These are phyloP conservation scores for Tetracentron sinense DNA, from an alignment of 164 flowering plant genomes.

Conservation along the genomic window DNA sequence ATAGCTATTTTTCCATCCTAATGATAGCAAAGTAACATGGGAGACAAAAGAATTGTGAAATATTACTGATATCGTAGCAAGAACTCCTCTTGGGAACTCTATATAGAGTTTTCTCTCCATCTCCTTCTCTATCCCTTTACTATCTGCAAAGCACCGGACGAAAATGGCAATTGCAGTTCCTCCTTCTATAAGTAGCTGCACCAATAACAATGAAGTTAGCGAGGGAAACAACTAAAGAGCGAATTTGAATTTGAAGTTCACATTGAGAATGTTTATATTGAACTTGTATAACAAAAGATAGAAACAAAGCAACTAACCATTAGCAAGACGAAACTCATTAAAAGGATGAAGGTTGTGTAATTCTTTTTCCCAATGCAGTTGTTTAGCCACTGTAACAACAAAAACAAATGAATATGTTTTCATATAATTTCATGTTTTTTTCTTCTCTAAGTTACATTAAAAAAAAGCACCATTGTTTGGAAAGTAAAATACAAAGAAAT, in stretches of 20 bases:
- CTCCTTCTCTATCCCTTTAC: slow-evolving; percentile 64
- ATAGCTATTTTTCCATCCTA: not conserved
- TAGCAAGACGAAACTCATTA: slow-evolving; percentile 64
- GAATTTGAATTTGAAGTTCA: not conserved
- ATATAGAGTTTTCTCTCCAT: slow-evolving; percentile 43
- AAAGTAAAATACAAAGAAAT: not conserved
- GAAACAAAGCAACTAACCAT: slow-evolving; percentile 52
- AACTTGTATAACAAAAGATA: not conserved
- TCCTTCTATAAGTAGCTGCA: slow-evolving; percentile 81
- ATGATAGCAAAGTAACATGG: not conserved
- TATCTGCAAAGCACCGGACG: slow-evolving; percentile 77
- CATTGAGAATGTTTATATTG: not conserved
- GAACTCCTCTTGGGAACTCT: slow-evolving; percentile 71
- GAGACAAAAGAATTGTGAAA: slow-evolving; percentile 1
- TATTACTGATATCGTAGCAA: slow-evolving; percentile 74
- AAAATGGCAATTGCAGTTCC: slow-evolving; percentile 83
- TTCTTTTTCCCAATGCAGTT: slow-evolving; percentile 92
- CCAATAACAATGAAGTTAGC: not conserved
- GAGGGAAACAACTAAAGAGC: not conserved
- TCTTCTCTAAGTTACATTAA: not conserved
- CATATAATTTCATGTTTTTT: slow-evolving; percentile 1
- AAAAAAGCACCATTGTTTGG: not conserved
- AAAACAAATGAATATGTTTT: no score
- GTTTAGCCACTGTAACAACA: slow-evolving; percentile 78
- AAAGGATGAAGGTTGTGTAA: slow-evolving; percentile 82